Percentiles rank a stretch among this genome's conserved stretches.
These are phyloP conservation scores for Botrytis porri DNA, from an alignment of 2,329 filamentous ascomycete genomes.

Conservation along the genomic window DNA sequence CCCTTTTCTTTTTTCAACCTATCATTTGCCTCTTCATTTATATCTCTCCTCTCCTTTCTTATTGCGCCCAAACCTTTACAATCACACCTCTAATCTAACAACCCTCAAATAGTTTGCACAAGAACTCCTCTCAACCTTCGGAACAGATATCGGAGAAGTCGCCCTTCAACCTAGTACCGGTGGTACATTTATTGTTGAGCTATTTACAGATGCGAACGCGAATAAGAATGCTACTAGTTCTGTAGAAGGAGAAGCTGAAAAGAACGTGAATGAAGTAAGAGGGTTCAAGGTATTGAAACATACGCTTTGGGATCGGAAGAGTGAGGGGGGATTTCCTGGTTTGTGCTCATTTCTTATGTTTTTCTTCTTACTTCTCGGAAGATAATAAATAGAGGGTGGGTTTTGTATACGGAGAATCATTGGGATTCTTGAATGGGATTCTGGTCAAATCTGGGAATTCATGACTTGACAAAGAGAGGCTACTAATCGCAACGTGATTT, in stretches of 20 bases:
- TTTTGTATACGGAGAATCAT: not conserved
- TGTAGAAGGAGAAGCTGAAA: not conserved
- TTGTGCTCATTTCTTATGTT: slow-evolving; percentile 28
- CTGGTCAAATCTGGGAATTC: not conserved
- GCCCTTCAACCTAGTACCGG: slow-evolving; percentile 82
- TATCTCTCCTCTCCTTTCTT: not conserved
- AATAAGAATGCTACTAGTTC: not conserved
- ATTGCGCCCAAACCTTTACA: not conserved
- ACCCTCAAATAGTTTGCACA: slow-evolving; percentile 68
- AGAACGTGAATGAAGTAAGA: slow-evolving; percentile 24
- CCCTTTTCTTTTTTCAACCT: not conserved
- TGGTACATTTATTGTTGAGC: slow-evolving; percentile 75
- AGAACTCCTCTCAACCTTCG: slow-evolving; percentile 92
- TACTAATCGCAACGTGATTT: not conserved
- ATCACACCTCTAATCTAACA: not conserved
- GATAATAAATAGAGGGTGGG: not conserved
- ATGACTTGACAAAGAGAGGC: not conserved
- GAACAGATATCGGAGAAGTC: slow-evolving; percentile 78
- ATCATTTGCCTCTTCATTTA: not conserved
- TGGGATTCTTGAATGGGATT: not conserved
- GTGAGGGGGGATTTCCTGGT: slow-evolving; percentile 83
- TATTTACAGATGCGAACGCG: slow-evolving; percentile 44
- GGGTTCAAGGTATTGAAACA: slow-evolving; percentile 44
- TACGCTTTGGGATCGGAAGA: slow-evolving; percentile 83
- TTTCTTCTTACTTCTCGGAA: not conserved